Evolutionary conservation across 768 basidiomycete genomes (phyloP), one percentile per base, ranked within the genome.

Genomic region (Sarcodon aspratus): DNA sequence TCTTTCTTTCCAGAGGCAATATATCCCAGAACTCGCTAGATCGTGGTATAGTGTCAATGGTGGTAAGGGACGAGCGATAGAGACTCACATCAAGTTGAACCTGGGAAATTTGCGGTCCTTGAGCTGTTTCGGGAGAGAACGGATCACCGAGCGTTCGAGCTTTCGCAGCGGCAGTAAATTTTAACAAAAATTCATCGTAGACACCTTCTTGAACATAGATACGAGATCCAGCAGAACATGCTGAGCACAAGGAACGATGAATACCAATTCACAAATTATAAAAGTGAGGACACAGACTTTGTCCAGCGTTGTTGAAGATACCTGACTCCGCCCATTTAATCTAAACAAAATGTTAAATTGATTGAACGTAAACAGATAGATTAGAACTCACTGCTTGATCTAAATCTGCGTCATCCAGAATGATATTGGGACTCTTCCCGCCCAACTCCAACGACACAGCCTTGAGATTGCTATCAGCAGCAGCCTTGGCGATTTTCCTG

Each of bases 381-480:
- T 5, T 3, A 27, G 5, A 27, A 27, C 21, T 27, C 21, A 27
- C 21, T 27, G 87, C 80, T 58, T 85, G 72, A 0, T 86, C 79
- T 5, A 86, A 54, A 61, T 87, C 74, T 6, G 82, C 82, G 51
- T 84, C 80, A 53, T 87, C 75, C 57, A 85, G 87, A 53, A 91
- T 71, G 56, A 91, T 72, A 43, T 67, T 76, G 0, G 81, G 81
- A 50, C 73, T 79, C 71, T 88, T 86, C 33, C 85, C 85, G 12
- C 88, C 88, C 18, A 91, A 72, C 64, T 90, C 88, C 33, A 91
- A 77, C 1, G 86, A 85, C 46, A 88, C 81, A 49, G 76, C 77
- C 69, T 95, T 96, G 57, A 96, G 61, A 60, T 95, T 96, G 32
- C 77, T 78, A 62, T 80, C 78, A 1, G 87, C 78, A 3, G 91